Conservation (phyloP, 1,284 basidiomycete species). For the Trichosporon sp. region DNA sequence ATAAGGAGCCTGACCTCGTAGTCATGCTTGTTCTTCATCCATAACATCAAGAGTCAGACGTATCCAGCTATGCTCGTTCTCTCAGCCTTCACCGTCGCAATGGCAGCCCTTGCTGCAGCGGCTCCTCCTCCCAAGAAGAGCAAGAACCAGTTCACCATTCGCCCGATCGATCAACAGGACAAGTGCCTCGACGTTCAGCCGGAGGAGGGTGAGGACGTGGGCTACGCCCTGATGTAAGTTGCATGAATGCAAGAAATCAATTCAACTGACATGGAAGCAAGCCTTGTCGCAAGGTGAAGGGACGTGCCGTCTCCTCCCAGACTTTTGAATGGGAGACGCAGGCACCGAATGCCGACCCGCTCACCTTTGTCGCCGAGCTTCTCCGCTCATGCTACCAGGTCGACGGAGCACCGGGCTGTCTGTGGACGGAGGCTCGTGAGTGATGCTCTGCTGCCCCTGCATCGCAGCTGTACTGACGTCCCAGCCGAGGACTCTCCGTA, state of each 20-base stretch:
- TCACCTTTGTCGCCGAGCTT: background rate
- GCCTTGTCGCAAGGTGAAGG: background rate
- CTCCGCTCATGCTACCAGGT: background rate
- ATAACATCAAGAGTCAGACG: background rate
- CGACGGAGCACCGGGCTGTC: background rate
- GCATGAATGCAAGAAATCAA: too few species aligned
- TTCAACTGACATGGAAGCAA: background rate
- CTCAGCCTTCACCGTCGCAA: background rate
- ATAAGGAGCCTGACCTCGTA: background rate
- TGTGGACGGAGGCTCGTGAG: background rate
- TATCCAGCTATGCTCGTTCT: background rate
- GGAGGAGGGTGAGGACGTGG: background rate
- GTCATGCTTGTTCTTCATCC: background rate
- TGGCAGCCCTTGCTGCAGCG: background rate
- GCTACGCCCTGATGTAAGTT: background rate
- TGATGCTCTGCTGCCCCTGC: too few species aligned
- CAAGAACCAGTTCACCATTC: constrained; percentile 1
- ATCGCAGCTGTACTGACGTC: background rate
- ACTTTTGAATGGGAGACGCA: background rate
- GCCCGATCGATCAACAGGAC: background rate
- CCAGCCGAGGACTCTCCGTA: background rate
- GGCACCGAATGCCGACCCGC: background rate
- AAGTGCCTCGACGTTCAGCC: background rate
- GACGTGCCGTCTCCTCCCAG: background rate
- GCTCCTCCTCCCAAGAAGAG: background rate